Evolutionary conservation across 768 basidiomycete genomes (phyloP), one percentile per base, ranked within the genome.

Genomic region (Clavaria fumosa): DNA sequence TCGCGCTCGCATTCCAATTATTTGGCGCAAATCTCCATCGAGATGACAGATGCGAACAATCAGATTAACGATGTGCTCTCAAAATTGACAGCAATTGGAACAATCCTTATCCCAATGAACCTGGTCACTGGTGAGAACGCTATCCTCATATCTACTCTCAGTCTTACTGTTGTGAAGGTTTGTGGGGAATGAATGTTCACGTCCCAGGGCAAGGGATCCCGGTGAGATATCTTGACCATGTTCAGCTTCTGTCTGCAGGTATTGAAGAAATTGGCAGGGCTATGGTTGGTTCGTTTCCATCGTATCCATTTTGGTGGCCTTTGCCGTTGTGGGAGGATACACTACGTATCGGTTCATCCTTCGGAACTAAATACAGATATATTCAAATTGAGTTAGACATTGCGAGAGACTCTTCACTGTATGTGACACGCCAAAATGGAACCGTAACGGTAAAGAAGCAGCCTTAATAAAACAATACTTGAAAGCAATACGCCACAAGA

Each of bases 21-120:
- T 61, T 78, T 99, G 35, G 95, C 95, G 1, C 95, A 97, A 52
- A 99, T 99, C 48, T 95, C 90, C 30, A 97, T 99, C 59, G 95
- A 97, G 64, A 99, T 97, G 93, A 93, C 89, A 23, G 91, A 96
- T 50, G 95, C 95, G 28, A 99, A 99, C 61, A 99, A 99, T 57
- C 90, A 97, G 63, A 99, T 97, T 63, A 99, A 99, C 60, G 90
- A 97, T 53, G 95, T 99, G 2, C 73, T 97, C 4, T 88, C 85
- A 4, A 96, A 96, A 63, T 66, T 99, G 43, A 97, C 95, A 0
- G 93, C 95, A 5, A 70, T 99, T 32, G 95, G 95, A 70, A 99
- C 95, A 4, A 76, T 99, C 4, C 78, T 97, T 47, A 79, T 99
- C 53, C 95, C 84, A 23, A 95, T 91, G 81, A 97, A 97, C 57